Evolutionary conservation across 495 filamentous ascomycete species (phyloP).

Genomic region (Aspergillus nidulans): DNA sequence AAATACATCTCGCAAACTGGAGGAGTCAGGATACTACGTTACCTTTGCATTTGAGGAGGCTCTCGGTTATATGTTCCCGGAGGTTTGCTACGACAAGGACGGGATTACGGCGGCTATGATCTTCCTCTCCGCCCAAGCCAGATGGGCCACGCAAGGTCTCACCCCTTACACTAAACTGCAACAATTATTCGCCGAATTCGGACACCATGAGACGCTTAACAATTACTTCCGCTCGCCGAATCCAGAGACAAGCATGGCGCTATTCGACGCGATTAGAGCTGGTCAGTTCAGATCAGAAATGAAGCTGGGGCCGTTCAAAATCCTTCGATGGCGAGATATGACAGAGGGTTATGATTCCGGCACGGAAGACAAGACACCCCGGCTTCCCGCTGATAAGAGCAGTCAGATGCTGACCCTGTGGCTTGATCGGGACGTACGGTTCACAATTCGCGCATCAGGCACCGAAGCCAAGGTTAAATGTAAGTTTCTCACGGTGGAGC

Average conservation of each 20-base stretch:
- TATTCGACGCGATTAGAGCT: conserved; percentile 54
- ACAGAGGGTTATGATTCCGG: conserved; percentile 61
- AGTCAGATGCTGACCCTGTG: conserved; percentile 72
- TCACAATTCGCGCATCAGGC: conserved; percentile 64
- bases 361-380: conserved; percentile 49
- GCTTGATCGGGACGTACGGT: conserved; percentile 53
- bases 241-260: conserved; percentile 41
- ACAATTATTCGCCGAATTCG: conserved; percentile 55
- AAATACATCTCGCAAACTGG: conserved; percentile 40
- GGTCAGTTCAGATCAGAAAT: conserved; percentile 40
- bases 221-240: conserved; percentile 63
- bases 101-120: conserved; percentile 62
- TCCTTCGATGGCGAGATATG: conserved; percentile 63
- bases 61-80: conserved; percentile 69
- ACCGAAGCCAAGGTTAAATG: conserved; percentile 69
- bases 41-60: conserved; percentile 69
- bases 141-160: conserved; percentile 50
- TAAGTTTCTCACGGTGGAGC: conserved; percentile 22
- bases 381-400: conserved; percentile 52
- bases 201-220: conserved; percentile 64
- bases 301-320: conserved; percentile 46
- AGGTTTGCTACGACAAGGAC: conserved; percentile 66
- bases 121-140: conserved; percentile 54
- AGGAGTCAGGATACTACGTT: conserved; percentile 45
- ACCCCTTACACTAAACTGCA: conserved; percentile 59